Evolutionary conservation across 2,329 filamentous ascomycete species (phyloP).

Genomic region (Hymenoscyphus albidus): DNA sequence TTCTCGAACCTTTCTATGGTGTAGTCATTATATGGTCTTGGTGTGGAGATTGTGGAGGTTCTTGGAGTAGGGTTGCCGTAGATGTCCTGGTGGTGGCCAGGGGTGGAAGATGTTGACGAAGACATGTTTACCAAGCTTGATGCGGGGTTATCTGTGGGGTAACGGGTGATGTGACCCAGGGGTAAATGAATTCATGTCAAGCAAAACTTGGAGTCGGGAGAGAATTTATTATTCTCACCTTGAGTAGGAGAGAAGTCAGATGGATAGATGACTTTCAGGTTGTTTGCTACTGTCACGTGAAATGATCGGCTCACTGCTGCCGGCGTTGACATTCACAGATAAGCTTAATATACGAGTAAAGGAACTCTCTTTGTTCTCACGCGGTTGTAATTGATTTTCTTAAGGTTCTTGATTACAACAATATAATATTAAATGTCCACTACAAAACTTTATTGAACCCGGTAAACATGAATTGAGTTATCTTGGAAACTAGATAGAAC

Average conservation of each 20-base stretch:
- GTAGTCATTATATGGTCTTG: not conserved
- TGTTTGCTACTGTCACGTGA: not conserved
- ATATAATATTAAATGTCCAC: no score
- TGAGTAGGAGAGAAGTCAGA: not conserved
- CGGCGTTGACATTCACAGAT: not conserved
- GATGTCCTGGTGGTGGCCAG: not conserved
- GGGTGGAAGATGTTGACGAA: not conserved
- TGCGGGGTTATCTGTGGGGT: not conserved
- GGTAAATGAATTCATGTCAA: not conserved
- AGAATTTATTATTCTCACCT: no score
- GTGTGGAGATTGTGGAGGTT: slow-evolving; percentile 6
- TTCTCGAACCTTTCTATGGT: slow-evolving; percentile 21
- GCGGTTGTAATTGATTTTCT: no score
- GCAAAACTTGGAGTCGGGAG: not conserved
- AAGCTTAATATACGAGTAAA: not conserved
- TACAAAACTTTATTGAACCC: no score
- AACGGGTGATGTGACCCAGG: not conserved
- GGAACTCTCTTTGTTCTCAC: no score
- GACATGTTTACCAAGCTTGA: not conserved
- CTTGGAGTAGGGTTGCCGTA: not conserved
- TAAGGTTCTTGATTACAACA: no score
- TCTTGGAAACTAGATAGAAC: no score
- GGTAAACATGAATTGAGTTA: no score
- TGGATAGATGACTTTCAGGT: not conserved
- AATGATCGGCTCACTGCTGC: not conserved